Evolutionary conservation across 1,284 basidiomycete species (phyloP), one percentile per base, ranked within the genome.

Genomic region (Boletellus sp.): DNA sequence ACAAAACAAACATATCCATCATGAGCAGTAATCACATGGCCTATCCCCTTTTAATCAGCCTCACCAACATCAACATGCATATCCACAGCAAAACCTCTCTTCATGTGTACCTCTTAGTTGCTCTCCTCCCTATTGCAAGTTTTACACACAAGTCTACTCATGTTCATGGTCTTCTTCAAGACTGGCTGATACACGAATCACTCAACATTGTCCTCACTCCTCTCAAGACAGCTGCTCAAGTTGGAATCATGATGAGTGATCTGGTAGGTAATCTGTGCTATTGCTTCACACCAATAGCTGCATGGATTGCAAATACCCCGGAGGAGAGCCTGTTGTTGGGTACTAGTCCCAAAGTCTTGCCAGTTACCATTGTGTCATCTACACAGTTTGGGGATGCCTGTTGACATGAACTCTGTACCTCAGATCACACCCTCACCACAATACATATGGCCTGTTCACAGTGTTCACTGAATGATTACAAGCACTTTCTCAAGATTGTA

Each of bases 161-260:
- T 16, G 15, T 43, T 13, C 12, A n/a, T 8, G 15, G 24, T 11
- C 2, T 43, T n/a, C 12, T 43, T 8, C 24, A n/a, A 18, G 41
- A 43, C 18, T 7, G 1, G 6, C 26, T 43, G 7, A n/a, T 24
- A 6, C 24, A 42, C 18, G 24, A 30, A 18, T 21, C 24, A 11
- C 24, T 30, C 10, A 12, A 47, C 26, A 39, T 51, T 21, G 12
- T 47, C 10, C 22, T 51, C 5, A 12, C 22, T 2, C 51, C 51
- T 18, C 16, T 49, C 12, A 53, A 53, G 37, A 4, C 16, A 4
- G 47, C 51, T 5, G 43, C 42, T 19, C 5, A 4, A 6, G 8
- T 49, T 8, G 43, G 51, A 3, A 24, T 38, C 6, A 48, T 52
- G 46, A 38, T 52, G 46, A 38, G 18, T 3, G 42, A 52, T 18